Base-by-base conservation (phyloP, 352 stramenopile genomes). In the Peronospora farinosa region DNA sequence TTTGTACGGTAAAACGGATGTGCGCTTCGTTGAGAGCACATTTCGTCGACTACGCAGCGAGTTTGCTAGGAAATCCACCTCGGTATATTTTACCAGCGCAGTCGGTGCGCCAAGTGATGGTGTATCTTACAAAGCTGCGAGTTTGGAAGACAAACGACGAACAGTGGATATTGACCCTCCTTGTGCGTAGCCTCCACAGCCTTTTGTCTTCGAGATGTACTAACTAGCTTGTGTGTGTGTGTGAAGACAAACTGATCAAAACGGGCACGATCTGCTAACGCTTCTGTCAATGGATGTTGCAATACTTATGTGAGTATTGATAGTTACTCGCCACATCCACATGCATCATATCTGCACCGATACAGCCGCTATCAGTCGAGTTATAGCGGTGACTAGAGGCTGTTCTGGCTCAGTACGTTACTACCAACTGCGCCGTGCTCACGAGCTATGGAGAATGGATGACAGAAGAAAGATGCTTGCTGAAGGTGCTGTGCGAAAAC, bases 1-100 rank as follows among this genome's bases (percentile, higher is more conserved):
- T 49, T 45, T 92, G 50, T 83, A 77, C 25, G 81, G 76, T 16
- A 86, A 89, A 60, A 88, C 81, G 23, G 81, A 92, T 40, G 59
- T 65, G 55, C 75, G 78, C 41, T 92, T 92, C 49, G 71, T 90
- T 37, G 78, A 89, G 47, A 72, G 74, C 46, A 60, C 63, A 16
- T 89, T 90, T 54, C 81, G 76, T 11, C 63, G 90, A 39, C 43
- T n/a, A 44, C 74, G 81, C 5, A 74, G 89, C 74, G 21, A 49
- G 10, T 27, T 45, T 10, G 30, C 23, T 21, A 33, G 17, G 40
- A 41, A 36, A 35, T 39, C 17, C 13, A 51, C 37, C 7, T 15
- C 40, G n/a, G 13, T 13, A 11, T 31, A 39, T 5, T 15, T 28
- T 9, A 54, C 5, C 37, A 59, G 21, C 38, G 53, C 11, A 25